Conservation (phyloP, 2,329 filamentous ascomycete genomes). For the Penicillium capsulatum region DNA sequence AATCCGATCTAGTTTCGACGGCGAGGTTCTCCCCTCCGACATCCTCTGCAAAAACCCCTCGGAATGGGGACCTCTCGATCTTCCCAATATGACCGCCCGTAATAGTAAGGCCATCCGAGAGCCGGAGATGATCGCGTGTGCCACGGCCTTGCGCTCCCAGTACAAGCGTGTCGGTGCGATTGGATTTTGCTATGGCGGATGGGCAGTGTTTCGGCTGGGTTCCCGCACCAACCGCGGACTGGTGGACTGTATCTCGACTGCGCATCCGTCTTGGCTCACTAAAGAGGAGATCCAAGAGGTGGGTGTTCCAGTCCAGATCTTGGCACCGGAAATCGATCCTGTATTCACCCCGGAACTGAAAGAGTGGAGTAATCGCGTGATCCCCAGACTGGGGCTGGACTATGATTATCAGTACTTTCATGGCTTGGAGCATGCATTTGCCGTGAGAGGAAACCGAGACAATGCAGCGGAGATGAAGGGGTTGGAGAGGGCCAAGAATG, state of each 20-base stretch:
- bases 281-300: constrained; percentile 47
- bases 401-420: constrained; percentile 54
- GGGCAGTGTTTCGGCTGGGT: constrained; percentile 49
- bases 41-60: constrained; percentile 22
- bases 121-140: constrained; percentile 36
- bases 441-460: constrained; percentile 42
- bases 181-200: constrained; percentile 52
- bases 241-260: constrained; percentile 46
- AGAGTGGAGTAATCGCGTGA: constrained; percentile 36
- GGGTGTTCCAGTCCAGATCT: constrained; percentile 49
- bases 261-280: constrained; percentile 45
- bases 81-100: constrained; percentile 37
- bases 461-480: constrained; percentile 42
- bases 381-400: constrained; percentile 38
- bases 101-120: constrained; percentile 39
- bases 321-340: constrained; percentile 50
- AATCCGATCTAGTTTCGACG: constrained; percentile 26
- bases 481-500: constrained; percentile 48
- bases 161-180: constrained; percentile 41
- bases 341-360: constrained; percentile 48
- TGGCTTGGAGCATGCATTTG: constrained; percentile 47
- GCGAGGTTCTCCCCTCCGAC: constrained; percentile 33
- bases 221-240: constrained; percentile 38
- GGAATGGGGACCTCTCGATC: constrained; percentile 35
- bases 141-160: constrained; percentile 31